Percentiles rank a stretch among this genome's conserved stretches.
phyloP scores from a whole-genome alignment of 306 rosid species.

The Quercus variabilis region DNA sequence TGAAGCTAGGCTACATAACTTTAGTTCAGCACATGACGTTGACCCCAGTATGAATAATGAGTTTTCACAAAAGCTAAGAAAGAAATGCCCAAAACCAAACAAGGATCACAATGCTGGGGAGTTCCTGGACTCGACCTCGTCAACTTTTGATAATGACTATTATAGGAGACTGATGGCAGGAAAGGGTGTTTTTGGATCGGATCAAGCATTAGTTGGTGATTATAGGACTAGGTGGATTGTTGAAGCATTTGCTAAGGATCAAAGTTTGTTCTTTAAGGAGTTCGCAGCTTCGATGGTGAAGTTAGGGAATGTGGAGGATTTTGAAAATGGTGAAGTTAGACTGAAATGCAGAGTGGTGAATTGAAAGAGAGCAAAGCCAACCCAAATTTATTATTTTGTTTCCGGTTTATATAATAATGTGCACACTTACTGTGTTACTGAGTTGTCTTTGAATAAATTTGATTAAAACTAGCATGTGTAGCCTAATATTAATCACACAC shows the following conservation, averaged over 20 bases:
- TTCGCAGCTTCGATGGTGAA: conserved; percentile 66
- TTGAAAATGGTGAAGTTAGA: conserved; percentile 56
- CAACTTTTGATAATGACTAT: conserved; percentile 69
- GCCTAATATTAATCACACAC: too few relatives aligned
- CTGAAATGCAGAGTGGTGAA: conserved; percentile 49
- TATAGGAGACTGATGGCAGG: conserved; percentile 46
- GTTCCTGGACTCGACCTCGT: conserved; percentile 61
- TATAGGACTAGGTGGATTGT: conserved; percentile 62
- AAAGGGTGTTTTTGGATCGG: conserved; percentile 62
- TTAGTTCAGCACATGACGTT: conserved; percentile 38
- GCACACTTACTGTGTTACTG: neutral
- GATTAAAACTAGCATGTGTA: neutral
- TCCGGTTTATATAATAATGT: neutral
- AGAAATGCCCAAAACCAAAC: conserved; percentile 47
- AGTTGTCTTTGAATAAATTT: neutral
- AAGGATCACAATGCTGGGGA: conserved; percentile 43
- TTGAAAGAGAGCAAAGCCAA: conserved; percentile 17
- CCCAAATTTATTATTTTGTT: neutral
- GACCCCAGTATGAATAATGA: conserved; percentile 52
- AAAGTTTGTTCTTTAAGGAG: conserved; percentile 50
- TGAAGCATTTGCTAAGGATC: conserved; percentile 62
- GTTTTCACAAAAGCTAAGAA: conserved; percentile 39
- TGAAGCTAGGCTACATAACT: conserved; percentile 39
- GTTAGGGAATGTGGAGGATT: conserved; percentile 55
- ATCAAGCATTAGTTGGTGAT: conserved; percentile 58